Conservation (phyloP, 768 basidiomycete genomes). For the Filobasidium floriforme region DNA sequence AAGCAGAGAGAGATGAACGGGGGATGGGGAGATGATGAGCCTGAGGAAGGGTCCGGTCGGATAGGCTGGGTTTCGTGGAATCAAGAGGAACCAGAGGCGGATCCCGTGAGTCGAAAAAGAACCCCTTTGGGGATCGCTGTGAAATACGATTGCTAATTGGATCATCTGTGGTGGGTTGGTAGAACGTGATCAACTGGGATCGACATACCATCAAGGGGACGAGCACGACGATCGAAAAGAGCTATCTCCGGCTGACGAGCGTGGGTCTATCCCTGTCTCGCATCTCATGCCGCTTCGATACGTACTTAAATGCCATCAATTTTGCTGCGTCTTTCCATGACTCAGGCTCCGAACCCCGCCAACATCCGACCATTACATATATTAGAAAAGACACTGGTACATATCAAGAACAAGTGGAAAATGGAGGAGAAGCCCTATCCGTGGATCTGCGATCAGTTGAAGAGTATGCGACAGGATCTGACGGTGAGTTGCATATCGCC, state of each 20-base stretch:
- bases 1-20: slow-evolving; percentile 22
- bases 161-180: slow-evolving; percentile 16
- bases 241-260: slow-evolving; percentile 86
- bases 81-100: slow-evolving; percentile 40
- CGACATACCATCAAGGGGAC: slow-evolving; percentile 89
- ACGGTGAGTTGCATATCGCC: slow-evolving; percentile 58
- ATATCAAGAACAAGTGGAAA: slow-evolving; percentile 82
- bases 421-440: slow-evolving; percentile 61
- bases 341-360: slow-evolving; percentile 85
- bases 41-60: slow-evolving; percentile 28
- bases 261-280: slow-evolving; percentile 48
- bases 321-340: neutral
- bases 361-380: slow-evolving; percentile 82
- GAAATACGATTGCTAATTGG: no score
- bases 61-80: slow-evolving; percentile 28
- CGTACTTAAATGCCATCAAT: neutral
- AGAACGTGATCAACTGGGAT: slow-evolving; percentile 98
- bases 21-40: slow-evolving; percentile 23
- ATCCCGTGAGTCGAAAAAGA: slow-evolving; percentile 38
- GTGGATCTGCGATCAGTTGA: slow-evolving; percentile 97
- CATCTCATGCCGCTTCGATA: slow-evolving; percentile 1
- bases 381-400: slow-evolving; percentile 71
- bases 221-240: slow-evolving; percentile 81
- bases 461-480: slow-evolving; percentile 91
- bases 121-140: no score